Percentiles rank a stretch among this genome's conserved stretches.
Evolutionary conservation across 495 filamentous ascomycete genomes (phyloP).

Genomic region (Daldinia grandis): DNA sequence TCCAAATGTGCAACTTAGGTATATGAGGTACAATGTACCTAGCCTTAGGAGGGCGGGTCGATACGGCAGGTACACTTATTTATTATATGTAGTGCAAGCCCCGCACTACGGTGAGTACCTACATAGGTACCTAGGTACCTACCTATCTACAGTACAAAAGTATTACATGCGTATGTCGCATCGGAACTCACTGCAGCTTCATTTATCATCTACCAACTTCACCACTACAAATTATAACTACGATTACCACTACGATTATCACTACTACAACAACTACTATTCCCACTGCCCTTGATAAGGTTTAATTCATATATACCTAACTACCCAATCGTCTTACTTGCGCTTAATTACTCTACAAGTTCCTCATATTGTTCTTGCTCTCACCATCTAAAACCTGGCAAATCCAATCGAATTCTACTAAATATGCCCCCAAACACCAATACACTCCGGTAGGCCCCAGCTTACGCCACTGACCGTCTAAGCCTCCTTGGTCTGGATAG

Average conservation of each 20-base stretch:
- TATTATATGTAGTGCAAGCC: background rate
- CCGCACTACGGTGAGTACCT: background rate
- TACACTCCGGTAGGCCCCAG: background rate
- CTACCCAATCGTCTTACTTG: background rate
- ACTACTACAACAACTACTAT: too few relatives aligned
- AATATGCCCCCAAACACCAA: background rate
- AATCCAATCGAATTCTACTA: background rate
- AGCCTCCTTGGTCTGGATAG: constrained; percentile 1
- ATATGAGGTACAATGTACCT: background rate
- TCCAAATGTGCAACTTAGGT: background rate
- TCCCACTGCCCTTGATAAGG: too few relatives aligned
- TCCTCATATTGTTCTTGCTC: background rate
- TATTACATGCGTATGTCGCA: too few relatives aligned
- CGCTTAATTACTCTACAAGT: background rate
- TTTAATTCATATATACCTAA: background rate
- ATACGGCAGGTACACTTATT: background rate
- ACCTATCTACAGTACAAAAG: background rate
- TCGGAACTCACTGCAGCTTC: too few relatives aligned
- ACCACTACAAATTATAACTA: too few relatives aligned
- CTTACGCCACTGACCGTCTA: constrained; percentile 30
- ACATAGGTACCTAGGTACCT: too few relatives aligned
- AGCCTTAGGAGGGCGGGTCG: background rate
- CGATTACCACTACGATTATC: too few relatives aligned
- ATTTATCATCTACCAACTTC: too few relatives aligned
- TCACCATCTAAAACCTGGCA: background rate